Conservation (phyloP, 352 stramenopile species). For the Phytophthora europaea region DNA sequence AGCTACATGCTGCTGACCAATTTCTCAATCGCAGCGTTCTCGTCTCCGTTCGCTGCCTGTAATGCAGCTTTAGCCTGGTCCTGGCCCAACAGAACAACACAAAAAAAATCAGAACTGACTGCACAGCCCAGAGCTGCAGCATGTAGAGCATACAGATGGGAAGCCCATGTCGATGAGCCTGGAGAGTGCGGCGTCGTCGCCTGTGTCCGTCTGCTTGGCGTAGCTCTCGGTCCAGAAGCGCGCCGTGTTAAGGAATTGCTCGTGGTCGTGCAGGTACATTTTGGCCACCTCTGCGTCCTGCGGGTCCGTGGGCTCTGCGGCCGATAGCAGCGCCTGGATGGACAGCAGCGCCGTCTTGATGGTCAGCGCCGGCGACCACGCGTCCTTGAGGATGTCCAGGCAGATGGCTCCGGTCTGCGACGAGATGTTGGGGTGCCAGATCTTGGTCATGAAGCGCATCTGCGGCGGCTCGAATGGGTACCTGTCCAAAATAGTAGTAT, state of each 20-base stretch:
- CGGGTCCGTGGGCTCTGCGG: constrained; percentile 93
- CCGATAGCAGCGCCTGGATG: constrained; percentile 96
- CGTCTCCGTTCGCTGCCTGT: constrained; percentile 76
- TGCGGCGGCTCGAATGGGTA: constrained; percentile 98
- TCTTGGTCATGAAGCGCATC: constrained; percentile 95
- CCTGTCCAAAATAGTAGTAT: constrained; percentile 25
- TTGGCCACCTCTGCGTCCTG: constrained; percentile 96
- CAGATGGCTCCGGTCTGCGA: constrained; percentile 98
- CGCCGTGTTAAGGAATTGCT: constrained; percentile 95
- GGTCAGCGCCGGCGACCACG: constrained; percentile 96
- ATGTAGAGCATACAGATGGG: constrained; percentile 50
- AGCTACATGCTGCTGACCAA: constrained; percentile 76
- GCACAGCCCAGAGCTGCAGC: neutral
- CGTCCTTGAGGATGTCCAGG: constrained; percentile 98
- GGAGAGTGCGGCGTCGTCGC: constrained; percentile 67
- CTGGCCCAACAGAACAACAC: constrained; percentile 27
- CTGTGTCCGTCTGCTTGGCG: constrained; percentile 76
- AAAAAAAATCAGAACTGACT: neutral
- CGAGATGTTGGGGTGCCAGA: constrained; percentile 98
- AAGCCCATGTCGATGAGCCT: constrained; percentile 92
- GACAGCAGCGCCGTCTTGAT: constrained; percentile 98
- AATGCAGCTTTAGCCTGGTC: constrained; percentile 80
- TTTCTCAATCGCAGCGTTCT: constrained; percentile 91
- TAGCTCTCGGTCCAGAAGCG: constrained; percentile 98
- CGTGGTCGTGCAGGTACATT: constrained; percentile 96